Percentiles rank a stretch among this genome's conserved stretches.
Conservation (phyloP, 1,139 yeast genomes). For the Yamadazyma diddensiae region DNA sequence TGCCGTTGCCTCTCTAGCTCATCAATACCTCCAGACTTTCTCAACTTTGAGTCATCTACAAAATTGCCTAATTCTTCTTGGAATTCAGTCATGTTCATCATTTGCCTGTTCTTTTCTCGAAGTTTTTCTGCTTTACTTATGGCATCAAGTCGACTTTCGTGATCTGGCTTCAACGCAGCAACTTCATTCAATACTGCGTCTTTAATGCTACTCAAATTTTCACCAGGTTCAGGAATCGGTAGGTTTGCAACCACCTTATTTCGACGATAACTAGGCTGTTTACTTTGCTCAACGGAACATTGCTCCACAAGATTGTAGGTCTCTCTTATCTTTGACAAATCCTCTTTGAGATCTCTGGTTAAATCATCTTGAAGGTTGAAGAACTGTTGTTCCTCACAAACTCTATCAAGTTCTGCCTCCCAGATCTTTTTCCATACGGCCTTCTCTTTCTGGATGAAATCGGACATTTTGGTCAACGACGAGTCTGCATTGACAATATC, state of each 20-base stretch:
- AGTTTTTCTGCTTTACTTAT: slow-evolving; percentile 82
- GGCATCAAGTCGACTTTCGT: slow-evolving; percentile 81
- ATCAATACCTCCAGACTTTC: slow-evolving; percentile 83
- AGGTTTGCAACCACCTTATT: slow-evolving; percentile 39
- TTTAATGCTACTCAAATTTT: slow-evolving; percentile 60
- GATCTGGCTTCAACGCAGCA: slow-evolving; percentile 75
- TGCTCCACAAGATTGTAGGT: slow-evolving; percentile 79
- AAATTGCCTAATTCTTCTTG: slow-evolving; percentile 86
- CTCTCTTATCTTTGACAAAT: slow-evolving; percentile 73
- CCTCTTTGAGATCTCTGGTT: slow-evolving; percentile 75
- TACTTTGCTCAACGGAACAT: slow-evolving; percentile 76
- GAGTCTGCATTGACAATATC: slow-evolving; percentile 61
- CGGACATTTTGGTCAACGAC: slow-evolving; percentile 53
- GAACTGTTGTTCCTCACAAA: slow-evolving; percentile 92
- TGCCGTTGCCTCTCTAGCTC: slow-evolving; percentile 73
- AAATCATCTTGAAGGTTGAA: slow-evolving; percentile 87
- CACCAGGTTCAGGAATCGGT: slow-evolving; percentile 63
- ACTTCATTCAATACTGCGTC: slow-evolving; percentile 84
- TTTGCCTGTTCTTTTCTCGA: slow-evolving; percentile 67
- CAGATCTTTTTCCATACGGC: slow-evolving; percentile 89
- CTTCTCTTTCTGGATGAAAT: slow-evolving; percentile 65
- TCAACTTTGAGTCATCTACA: slow-evolving; percentile 72
- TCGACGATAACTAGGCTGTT: slow-evolving; percentile 28
- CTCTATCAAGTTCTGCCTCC: slow-evolving; percentile 87
- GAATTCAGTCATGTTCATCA: slow-evolving; percentile 60